These are phyloP conservation scores for Corymbia calophylla DNA, from an alignment of 441 rosid genomes.

Conservation along the genomic window DNA sequence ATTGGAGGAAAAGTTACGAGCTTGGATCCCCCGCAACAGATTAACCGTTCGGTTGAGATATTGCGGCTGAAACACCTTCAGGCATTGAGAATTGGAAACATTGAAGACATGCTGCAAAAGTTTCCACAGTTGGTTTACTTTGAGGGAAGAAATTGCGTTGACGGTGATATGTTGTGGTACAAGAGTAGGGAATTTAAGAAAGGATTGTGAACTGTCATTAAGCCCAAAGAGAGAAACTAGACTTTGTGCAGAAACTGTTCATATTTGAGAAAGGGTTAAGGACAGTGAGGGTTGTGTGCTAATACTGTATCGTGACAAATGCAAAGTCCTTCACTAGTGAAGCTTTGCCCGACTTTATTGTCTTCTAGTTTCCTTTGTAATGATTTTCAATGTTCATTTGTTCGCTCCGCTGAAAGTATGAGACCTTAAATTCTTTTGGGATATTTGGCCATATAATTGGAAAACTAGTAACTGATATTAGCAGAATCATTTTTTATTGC, in stretches of 20 bases:
- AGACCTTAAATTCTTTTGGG: neutral
- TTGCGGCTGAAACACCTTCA: neutral
- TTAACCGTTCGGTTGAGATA: neutral
- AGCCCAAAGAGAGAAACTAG: neutral
- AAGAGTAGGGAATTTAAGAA: neutral
- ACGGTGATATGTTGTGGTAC: neutral
- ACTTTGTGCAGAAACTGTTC: neutral
- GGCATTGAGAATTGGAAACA: neutral
- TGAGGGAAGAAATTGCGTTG: neutral
- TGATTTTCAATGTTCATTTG: neutral
- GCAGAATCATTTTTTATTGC: neutral
- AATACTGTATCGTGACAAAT: neutral
- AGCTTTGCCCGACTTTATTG: neutral
- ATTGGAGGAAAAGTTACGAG: neutral
- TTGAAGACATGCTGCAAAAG: neutral
- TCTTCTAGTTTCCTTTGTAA: neutral
- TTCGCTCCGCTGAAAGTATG: neutral
- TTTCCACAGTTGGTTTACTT: neutral
- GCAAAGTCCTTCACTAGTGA: neutral
- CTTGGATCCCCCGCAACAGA: neutral
- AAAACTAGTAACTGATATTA: neutral
- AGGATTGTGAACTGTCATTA: neutral
- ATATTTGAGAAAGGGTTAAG: neutral
- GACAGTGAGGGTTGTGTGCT: neutral
- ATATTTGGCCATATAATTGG: neutral